Conservation (phyloP, 1,284 basidiomycete genomes). For the Ceratorhiza oryzae-sativae region DNA sequence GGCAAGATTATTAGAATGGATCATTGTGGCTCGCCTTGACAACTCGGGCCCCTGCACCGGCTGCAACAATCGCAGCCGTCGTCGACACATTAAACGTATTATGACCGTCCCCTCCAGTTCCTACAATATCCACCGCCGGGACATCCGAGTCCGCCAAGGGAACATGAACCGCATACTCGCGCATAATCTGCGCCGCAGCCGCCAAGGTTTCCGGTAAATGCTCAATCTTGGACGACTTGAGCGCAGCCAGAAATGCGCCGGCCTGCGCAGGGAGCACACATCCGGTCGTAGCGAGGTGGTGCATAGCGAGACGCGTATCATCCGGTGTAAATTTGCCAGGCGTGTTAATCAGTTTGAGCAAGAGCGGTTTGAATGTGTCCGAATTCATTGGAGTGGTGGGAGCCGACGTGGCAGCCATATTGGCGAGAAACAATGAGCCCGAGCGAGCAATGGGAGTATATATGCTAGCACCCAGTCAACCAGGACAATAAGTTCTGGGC, state of each 20-base stretch:
- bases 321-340: constrained; percentile 76
- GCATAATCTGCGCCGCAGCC: constrained; percentile 77
- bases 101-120: constrained; percentile 95
- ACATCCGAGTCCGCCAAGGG: constrained; percentile 51
- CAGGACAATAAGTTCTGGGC: not conserved
- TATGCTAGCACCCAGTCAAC: not conserved
- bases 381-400: constrained; percentile 46
- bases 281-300: constrained; percentile 72
- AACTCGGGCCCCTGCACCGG: constrained; percentile 91
- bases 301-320: constrained; percentile 73
- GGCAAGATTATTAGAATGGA: not conserved
- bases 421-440: not conserved
- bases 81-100: constrained; percentile 99
- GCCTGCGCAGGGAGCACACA: constrained; percentile 72
- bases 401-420: not conserved
- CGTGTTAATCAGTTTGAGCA: constrained; percentile 77
- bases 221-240: constrained; percentile 80
- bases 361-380: constrained; percentile 75
- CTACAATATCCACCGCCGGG: constrained; percentile 61
- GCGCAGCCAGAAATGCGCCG: constrained; percentile 82
- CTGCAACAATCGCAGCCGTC: constrained; percentile 92
- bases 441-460: not conserved
- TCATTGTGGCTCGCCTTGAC: constrained; percentile 74
- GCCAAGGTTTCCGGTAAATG: constrained; percentile 75
- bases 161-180: constrained; percentile 68